A percentile compares a stretch with the other conserved stretches of the same genome.
These are phyloP conservation scores for Podaxis sp. DNA, from an alignment of 768 basidiomycete species.

Conservation along the genomic window DNA sequence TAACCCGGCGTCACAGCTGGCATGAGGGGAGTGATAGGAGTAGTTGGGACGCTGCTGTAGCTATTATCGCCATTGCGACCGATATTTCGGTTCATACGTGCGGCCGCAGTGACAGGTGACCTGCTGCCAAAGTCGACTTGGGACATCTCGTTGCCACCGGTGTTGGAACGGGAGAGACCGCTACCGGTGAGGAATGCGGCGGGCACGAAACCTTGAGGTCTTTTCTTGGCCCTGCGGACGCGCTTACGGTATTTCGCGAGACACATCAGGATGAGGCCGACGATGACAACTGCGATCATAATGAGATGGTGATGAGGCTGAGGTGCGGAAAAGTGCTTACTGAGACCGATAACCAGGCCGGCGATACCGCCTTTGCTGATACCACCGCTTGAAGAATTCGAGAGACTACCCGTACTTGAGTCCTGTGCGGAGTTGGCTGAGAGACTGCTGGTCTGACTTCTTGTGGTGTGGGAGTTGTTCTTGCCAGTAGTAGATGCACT, in stretches of 20 bases:
- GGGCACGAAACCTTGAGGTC: conserved; percentile 20
- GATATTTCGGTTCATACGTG: conserved; percentile 6
- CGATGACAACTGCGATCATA: conserved; percentile 21
- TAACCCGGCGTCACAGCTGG: conserved; percentile 10
- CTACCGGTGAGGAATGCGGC: conserved; percentile 16
- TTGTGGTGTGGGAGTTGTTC: background rate
- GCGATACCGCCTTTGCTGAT: conserved; percentile 18
- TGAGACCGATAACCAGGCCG: conserved; percentile 14
- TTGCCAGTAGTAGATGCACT: background rate
- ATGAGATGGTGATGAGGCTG: background rate
- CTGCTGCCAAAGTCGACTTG: conserved; percentile 4
- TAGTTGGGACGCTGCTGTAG: background rate
- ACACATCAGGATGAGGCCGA: conserved; percentile 21
- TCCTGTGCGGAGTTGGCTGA: conserved; percentile 1
- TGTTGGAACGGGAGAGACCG: conserved; percentile 10
- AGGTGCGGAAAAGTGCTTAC: conserved; percentile 11
- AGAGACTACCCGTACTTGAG: background rate
- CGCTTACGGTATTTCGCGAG: conserved; percentile 20
- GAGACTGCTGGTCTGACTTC: background rate
- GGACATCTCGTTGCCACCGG: conserved; percentile 3
- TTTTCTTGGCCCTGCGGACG: conserved; percentile 21
- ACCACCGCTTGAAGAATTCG: background rate
- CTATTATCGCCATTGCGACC: background rate
- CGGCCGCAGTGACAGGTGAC: background rate
- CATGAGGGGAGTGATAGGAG: conserved; percentile 7